phyloP scores from a whole-genome alignment of 1,284 basidiomycete genomes.

The Schizophyllum commune region DNA sequence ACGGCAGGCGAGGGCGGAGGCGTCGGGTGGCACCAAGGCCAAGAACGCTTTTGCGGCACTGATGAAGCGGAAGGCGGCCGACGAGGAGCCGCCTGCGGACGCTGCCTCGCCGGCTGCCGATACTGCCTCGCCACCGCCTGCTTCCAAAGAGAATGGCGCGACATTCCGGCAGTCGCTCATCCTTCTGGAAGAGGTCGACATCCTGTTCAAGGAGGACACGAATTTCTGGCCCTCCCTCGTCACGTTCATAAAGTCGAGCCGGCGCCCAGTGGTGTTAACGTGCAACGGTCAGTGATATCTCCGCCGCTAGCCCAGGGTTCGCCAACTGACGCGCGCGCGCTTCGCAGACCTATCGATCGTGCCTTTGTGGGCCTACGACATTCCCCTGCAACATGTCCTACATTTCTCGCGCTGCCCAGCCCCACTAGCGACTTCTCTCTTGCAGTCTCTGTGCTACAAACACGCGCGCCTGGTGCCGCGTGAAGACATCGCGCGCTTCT shows the following conservation, averaged over 20 bases:
- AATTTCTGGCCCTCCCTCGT: slow-evolving; percentile 89
- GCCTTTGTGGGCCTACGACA: slow-evolving; percentile 44
- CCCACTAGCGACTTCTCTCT: slow-evolving; percentile 60
- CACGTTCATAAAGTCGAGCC: slow-evolving; percentile 73
- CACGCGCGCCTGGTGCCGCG: slow-evolving; percentile 44
- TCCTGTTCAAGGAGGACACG: slow-evolving; percentile 83
- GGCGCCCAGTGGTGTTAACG: slow-evolving; percentile 83
- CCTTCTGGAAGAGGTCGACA: slow-evolving; percentile 94
- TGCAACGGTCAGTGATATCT: slow-evolving; percentile 70
- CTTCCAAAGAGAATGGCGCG: slow-evolving; percentile 11
- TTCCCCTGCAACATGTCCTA: slow-evolving; percentile 75
- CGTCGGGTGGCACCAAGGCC: slow-evolving; percentile 6
- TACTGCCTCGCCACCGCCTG: slow-evolving; percentile 5
- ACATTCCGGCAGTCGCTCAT: slow-evolving; percentile 77
- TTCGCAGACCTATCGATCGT: slow-evolving; percentile 61
- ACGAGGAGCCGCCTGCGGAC: neutral
- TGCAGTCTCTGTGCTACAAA: slow-evolving; percentile 55
- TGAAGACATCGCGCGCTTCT: slow-evolving; percentile 27
- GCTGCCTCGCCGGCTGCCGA: neutral
- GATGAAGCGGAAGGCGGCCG: slow-evolving; percentile 3
- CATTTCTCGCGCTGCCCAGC: slow-evolving; percentile 56
- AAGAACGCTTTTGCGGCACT: slow-evolving; percentile 8
- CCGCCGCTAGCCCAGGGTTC: slow-evolving; percentile 12
- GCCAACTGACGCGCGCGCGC: slow-evolving; percentile 21
- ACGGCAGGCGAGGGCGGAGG: slow-evolving; percentile 24